Evolutionary conservation across 2,329 filamentous ascomycete species (phyloP).

Genomic region (Diaporthe destruens): DNA sequence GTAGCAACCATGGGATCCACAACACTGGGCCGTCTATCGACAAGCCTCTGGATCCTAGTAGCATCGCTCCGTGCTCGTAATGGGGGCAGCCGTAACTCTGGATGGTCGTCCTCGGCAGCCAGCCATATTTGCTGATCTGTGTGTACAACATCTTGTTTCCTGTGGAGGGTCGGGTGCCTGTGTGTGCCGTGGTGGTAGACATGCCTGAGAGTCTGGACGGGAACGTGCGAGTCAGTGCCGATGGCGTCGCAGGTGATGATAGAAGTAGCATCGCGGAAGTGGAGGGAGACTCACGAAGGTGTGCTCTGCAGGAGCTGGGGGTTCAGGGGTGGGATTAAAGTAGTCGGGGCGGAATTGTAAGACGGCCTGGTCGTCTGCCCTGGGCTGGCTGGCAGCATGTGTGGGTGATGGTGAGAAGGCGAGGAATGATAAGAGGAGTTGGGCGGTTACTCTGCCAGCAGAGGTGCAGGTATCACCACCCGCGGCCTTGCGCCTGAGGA

Average conservation of each 20-base stretch:
- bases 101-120: constrained; percentile 69
- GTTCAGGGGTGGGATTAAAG: constrained; percentile 54
- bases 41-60: constrained; percentile 82
- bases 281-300: constrained; percentile 59
- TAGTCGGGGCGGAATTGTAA: constrained; percentile 57
- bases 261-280: constrained; percentile 10
- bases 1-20: constrained; percentile 84
- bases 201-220: constrained; percentile 77
- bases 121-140: constrained; percentile 70
- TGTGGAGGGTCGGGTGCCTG: constrained; percentile 81
- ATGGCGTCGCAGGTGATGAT: not conserved
- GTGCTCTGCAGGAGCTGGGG: constrained; percentile 65
- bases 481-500: constrained; percentile 45
- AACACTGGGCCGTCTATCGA: constrained; percentile 79
- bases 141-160: constrained; percentile 76
- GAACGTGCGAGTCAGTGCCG: constrained; percentile 9
- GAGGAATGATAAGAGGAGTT: constrained; percentile 75
- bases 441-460: constrained; percentile 72
- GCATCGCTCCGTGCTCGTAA: constrained; percentile 74
- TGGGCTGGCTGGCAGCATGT: constrained; percentile 47
- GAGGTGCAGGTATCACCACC: constrained; percentile 61
- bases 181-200: constrained; percentile 93
- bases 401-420: constrained; percentile 64
- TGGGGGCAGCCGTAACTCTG: constrained; percentile 62
- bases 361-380: constrained; percentile 56